Evolutionary conservation across 1,139 yeast genomes (phyloP), one percentile per base, ranked within the genome.

Genomic region (Protomyces macrosporus): DNA sequence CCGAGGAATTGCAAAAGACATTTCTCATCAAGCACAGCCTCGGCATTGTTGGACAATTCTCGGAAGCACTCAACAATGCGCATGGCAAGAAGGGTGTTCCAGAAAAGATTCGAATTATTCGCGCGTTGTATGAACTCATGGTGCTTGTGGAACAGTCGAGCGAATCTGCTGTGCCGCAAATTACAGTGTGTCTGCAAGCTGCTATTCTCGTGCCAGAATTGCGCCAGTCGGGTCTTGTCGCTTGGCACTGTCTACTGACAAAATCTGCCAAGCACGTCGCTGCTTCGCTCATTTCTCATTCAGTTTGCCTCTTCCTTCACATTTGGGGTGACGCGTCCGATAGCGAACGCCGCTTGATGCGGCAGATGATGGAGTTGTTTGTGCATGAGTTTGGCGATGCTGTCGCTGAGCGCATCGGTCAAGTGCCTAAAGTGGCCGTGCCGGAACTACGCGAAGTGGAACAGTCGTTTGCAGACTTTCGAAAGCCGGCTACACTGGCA

Each of bases 181-280:
- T 95, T 4, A 86, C 90, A 65, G 87, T 96, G 0, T 88, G 96
- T 70, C 76, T 95, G 23, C 97, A 90, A 71, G 84, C 93, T 0
- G 87, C 95, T 0, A 75, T 91, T 39, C 91, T 86, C 50, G 81
- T 81, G 32, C 75, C 80, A 0, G 84, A 83, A 37, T 80, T 90
- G 34, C 86, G 87, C 67, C 77, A 77, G 23, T 81, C 82, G 45
- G 84, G 95, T 0, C 76, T 93, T 62, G 77, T 79, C 53, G 87
- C 95, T 64, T 87, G 97, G 87, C 78, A 77, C 69, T 78, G 75
- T 33, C 78, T 87, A 65, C 83, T 83, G 32, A 77, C 78, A 30
- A 79, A 77, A 12, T 73, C 87, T 33, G 79, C 78, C 16, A 80
- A 82, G 14, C 77, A 79, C 6, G 84, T 85, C 66, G 76, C 89